Percentiles rank a stretch among this genome's conserved stretches.
Evolutionary conservation across 2,329 filamentous ascomycete genomes (phyloP).

Genomic region (Lasiodiplodia sp.): DNA sequence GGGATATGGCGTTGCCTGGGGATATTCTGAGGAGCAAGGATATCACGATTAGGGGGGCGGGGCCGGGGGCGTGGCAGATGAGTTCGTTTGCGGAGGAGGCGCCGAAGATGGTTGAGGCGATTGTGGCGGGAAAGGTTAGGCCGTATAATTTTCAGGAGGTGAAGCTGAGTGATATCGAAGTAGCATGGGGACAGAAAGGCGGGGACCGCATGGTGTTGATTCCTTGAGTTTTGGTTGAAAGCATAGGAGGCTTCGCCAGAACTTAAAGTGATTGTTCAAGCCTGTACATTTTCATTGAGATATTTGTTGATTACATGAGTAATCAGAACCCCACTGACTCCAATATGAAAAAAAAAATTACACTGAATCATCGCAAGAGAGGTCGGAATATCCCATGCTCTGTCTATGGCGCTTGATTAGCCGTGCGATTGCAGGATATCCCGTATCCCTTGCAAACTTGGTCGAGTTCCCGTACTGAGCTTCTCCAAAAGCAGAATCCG

Average conservation of each 20-base stretch:
- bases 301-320: no score
- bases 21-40: slow-evolving; percentile 58
- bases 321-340: no score
- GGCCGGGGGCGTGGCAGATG: slow-evolving; percentile 54
- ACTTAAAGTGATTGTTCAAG: neutral
- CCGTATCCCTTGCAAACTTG: no score
- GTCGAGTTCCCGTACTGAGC: no score
- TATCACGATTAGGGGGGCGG: slow-evolving; percentile 57
- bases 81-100: slow-evolving; percentile 41
- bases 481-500: no score
- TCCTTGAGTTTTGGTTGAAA: neutral
- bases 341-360: no score
- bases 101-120: slow-evolving; percentile 38
- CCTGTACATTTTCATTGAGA: neutral
- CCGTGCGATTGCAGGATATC: no score
- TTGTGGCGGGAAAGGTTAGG: slow-evolving; percentile 17
- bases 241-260: neutral
- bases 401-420: no score
- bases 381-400: no score
- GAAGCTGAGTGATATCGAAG: slow-evolving; percentile 43
- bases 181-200: slow-evolving; percentile 40
- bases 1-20: slow-evolving; percentile 51
- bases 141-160: slow-evolving; percentile 39
- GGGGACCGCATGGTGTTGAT: slow-evolving; percentile 32
- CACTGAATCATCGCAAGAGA: no score